Evolutionary conservation across 2,329 filamentous ascomycete species (phyloP), one percentile per base, ranked within the genome.

Genomic region (Fonsecaea pedrosoi): DNA sequence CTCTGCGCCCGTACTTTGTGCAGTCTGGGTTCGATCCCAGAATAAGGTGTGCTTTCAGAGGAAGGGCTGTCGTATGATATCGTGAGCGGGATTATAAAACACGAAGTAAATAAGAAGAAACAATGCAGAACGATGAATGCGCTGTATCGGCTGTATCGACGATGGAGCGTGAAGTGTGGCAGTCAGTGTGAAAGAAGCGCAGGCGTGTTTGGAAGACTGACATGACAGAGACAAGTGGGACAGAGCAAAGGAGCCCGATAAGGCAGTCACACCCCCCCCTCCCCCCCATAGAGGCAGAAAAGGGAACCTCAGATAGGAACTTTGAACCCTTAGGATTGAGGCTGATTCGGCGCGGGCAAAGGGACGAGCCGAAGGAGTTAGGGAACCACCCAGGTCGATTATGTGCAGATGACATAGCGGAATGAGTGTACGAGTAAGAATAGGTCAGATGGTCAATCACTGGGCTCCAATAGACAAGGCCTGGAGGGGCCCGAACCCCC

Each of bases 341-440:
- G 48, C 58, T 60, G 48, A 48, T 66, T 63, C 40, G 55, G 54
- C 40, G 63, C 60, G 45, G 56, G 25, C 59, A 18, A 64, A 60
- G 66, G 66, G 58, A 66, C 63, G 66, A 68, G 66, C 68, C 68
- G 68, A 68, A 42, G 57, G 12, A 56, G 54, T 37, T 40, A n/a
- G 45, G 42, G 45, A 10, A 21, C 45, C 9, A 25, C 15, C 40
- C 13, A 25, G 54, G 62, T 38, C 48, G 60, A 67, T 69, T 58
- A 35, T 69, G 62, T 65, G 69, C 69, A 71, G 65, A 66, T 73
- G 71, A 71, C 68, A 63, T 34, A 64, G 66, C 60, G 54, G 50
- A 54, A 68, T 73, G 71, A 73, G 66, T 65, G 37, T 35, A 45
- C 21, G 37, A 40, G 35, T 38, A 50, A 37, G 56, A 70, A 65